Conservation (phyloP, 768 basidiomycete genomes). For the Podaxis sp. region DNA sequence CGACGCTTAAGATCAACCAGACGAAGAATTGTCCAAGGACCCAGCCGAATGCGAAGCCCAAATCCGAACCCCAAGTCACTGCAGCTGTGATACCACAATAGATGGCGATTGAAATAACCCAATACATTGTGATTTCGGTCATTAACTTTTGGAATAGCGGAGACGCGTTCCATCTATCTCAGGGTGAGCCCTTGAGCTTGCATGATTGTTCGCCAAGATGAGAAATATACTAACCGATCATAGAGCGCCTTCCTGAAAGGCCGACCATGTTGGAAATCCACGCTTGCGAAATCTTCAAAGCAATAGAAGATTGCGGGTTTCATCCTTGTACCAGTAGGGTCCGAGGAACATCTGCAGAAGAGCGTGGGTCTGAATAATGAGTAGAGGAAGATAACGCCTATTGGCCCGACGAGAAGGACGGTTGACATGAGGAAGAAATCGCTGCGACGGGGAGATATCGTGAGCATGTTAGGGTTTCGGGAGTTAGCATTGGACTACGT, state of each 20-base stretch:
- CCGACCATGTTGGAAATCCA: constrained; percentile 29
- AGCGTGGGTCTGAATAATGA: constrained; percentile 27
- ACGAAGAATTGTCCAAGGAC: constrained; percentile 30
- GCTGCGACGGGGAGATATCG: constrained; percentile 14
- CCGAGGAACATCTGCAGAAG: constrained; percentile 29
- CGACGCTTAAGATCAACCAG: constrained; percentile 24
- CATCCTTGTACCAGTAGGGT: constrained; percentile 27
- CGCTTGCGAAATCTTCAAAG: constrained; percentile 31
- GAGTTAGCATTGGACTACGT: neutral
- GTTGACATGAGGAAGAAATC: constrained; percentile 34
- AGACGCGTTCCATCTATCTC: constrained; percentile 24
- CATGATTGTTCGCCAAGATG: neutral
- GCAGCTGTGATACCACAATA: constrained; percentile 30
- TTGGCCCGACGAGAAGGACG: constrained; percentile 29
- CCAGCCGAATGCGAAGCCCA: constrained; percentile 31
- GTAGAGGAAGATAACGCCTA: constrained; percentile 27
- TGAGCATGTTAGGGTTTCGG: neutral
- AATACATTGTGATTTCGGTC: constrained; percentile 25
- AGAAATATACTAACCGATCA: constrained; percentile 22
- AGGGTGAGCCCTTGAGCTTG: neutral
- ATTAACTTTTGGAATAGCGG: constrained; percentile 29
- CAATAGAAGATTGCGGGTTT: constrained; percentile 32
- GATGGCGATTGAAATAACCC: constrained; percentile 23
- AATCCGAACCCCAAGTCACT: constrained; percentile 26
- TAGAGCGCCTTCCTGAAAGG: constrained; percentile 25